Evolutionary conservation across 371 early-diverging fungal genomes (phyloP).

Genomic region (Mucor ambiguus): DNA sequence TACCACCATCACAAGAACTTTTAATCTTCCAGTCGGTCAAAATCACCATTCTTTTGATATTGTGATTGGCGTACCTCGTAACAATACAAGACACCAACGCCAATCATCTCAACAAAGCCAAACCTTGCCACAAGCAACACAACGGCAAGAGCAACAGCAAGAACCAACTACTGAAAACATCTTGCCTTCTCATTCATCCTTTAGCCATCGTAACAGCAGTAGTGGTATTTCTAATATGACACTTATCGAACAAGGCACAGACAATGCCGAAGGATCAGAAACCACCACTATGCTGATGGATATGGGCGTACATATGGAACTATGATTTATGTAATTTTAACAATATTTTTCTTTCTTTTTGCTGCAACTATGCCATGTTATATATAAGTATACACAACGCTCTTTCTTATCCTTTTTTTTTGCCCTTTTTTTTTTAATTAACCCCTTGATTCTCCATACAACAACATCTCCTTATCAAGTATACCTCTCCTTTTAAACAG

Average conservation of each 20-base stretch:
- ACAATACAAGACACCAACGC: no score
- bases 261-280: slow-evolving; percentile 11
- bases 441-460: no score
- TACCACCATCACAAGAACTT: not conserved
- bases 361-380: slow-evolving; percentile 2
- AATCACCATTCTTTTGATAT: not conserved
- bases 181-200: not conserved
- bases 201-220: slow-evolving; percentile 1
- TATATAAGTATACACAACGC: no score
- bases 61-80: no score
- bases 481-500: no score
- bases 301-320: slow-evolving; percentile 24
- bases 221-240: slow-evolving; percentile 2
- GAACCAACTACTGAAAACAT: slow-evolving; percentile 1
- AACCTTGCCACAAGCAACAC: not conserved
- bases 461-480: no score
- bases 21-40: not conserved
- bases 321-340: slow-evolving; percentile 10
- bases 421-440: not conserved
- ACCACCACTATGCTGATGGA: slow-evolving; percentile 21
- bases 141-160: not conserved
- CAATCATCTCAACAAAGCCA: no score
- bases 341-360: slow-evolving; percentile 1
- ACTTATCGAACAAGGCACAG: not conserved
- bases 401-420: not conserved